Evolutionary conservation across 495 filamentous ascomycete species (phyloP).

Genomic region (Penicillium coprophilum): DNA sequence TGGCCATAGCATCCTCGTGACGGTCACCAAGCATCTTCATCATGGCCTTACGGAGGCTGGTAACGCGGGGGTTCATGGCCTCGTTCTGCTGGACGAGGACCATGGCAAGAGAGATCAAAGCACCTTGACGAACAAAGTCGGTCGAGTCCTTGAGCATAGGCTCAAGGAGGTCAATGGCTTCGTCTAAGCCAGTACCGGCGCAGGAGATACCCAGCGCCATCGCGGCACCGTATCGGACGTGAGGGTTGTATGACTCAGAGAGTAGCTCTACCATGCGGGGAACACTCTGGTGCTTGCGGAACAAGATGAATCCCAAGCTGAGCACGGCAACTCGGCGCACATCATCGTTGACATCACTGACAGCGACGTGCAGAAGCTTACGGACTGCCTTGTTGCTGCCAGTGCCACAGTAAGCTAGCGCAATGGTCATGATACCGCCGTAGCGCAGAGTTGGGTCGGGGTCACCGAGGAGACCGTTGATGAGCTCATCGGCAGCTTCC

Average conservation of each 20-base stretch:
- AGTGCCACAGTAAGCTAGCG: constrained; percentile 94
- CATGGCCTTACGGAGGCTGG: constrained; percentile 76
- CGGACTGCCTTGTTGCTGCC: constrained; percentile 98
- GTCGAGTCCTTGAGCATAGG: constrained; percentile 99
- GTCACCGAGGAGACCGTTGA: constrained; percentile 89
- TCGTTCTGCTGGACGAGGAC: constrained; percentile 98
- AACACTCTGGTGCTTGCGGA: constrained; percentile 95
- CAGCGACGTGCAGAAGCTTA: constrained; percentile 93
- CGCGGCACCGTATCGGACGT: constrained; percentile 96
- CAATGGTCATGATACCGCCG: constrained; percentile 98
- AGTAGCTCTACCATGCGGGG: constrained; percentile 99
- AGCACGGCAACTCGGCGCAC: constrained; percentile 96
- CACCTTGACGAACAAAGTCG: constrained; percentile 97
- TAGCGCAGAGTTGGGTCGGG: constrained; percentile 93
- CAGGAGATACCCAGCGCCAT: constrained; percentile 99
- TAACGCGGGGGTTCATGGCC: constrained; percentile 88
- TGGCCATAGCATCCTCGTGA: constrained; percentile 99
- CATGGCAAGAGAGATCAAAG: constrained; percentile 93
- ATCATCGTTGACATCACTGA: constrained; percentile 98
- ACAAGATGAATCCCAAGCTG: constrained; percentile 97
- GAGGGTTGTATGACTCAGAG: constrained; percentile 97
- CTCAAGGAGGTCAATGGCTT: constrained; percentile 94
- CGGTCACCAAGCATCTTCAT: constrained; percentile 91
- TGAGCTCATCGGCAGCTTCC: constrained; percentile 90
- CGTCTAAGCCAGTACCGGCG: constrained; percentile 92